Evolutionary conservation across 495 filamentous ascomycete species (phyloP).

Genomic region (Aspergillus nidulans): DNA sequence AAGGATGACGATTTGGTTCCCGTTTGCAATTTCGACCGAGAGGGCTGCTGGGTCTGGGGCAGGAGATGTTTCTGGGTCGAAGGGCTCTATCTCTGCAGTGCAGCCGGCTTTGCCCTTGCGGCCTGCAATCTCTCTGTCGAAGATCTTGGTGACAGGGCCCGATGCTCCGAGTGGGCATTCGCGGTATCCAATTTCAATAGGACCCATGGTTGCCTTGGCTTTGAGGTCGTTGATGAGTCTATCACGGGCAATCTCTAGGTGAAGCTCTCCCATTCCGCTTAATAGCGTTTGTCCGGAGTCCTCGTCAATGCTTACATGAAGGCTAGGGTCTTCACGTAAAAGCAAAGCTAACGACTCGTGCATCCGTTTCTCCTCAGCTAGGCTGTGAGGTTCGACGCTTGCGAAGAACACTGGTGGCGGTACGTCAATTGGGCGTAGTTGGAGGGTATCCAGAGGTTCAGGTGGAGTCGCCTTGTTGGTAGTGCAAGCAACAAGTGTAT

Average conservation of each 20-base stretch:
- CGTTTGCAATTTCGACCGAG: conserved; percentile 31
- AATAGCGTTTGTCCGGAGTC: conserved; percentile 91
- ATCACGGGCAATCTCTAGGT: conserved; percentile 90
- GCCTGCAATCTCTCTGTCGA: conserved; percentile 76
- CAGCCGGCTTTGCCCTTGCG: conserved; percentile 74
- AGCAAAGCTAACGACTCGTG: conserved; percentile 70
- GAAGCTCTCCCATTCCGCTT: conserved; percentile 96
- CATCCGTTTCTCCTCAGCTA: conserved; percentile 72
- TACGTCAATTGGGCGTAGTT: conserved; percentile 82
- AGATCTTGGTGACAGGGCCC: conserved; percentile 51
- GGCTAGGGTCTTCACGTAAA: conserved; percentile 86
- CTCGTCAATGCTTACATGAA: conserved; percentile 79
- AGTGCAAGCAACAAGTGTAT: conserved; percentile 77
- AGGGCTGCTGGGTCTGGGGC: conserved; percentile 24
- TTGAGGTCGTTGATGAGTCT: conserved; percentile 85
- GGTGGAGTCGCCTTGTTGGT: conserved; percentile 59
- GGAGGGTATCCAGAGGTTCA: conserved; percentile 66
- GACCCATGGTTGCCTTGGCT: conserved; percentile 83
- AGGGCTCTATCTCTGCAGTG: conserved; percentile 60
- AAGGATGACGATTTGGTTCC: conserved; percentile 59
- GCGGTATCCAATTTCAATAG: conserved; percentile 91
- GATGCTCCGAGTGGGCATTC: conserved; percentile 63
- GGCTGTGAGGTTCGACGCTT: conserved; percentile 78
- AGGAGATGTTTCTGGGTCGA: conserved; percentile 31
- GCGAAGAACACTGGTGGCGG: conserved; percentile 96